Evolutionary conservation across 2,329 filamentous ascomycete species (phyloP).

Genomic region (Botryotinia globosa): DNA sequence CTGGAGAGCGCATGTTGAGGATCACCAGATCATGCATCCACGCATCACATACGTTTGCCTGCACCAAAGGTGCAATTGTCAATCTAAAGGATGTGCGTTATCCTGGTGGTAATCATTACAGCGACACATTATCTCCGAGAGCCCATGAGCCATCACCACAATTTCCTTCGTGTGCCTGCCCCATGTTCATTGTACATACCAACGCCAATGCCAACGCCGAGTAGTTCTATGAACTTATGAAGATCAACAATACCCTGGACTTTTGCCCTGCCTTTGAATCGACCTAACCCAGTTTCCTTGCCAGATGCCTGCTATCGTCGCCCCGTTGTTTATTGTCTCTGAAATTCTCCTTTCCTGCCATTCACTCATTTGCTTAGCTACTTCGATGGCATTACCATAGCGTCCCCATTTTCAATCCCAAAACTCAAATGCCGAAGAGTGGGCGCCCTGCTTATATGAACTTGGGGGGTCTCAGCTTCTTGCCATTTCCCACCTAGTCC

Average conservation of each 20-base stretch:
- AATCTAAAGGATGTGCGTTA: conserved; percentile 5
- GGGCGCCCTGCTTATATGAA: conserved; percentile 7
- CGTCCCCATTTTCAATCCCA: not conserved
- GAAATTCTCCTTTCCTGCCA: conserved; percentile 9
- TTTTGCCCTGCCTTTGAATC: not conserved
- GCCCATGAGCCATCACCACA: not conserved
- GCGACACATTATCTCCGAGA: not conserved
- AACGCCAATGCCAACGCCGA: conserved; percentile 9
- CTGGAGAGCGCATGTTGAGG: not conserved
- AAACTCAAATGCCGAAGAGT: conserved; percentile 10
- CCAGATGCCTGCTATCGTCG: conserved; percentile 8
- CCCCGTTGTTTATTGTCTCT: not conserved
- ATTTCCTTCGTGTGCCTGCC: not conserved
- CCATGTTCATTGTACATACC: not conserved
- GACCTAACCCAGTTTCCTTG: not conserved
- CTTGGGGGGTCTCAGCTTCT: conserved; percentile 1
- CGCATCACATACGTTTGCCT: not conserved
- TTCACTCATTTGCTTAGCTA: not conserved
- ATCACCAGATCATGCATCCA: not conserved
- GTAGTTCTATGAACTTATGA: conserved; percentile 4
- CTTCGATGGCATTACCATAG: not conserved
- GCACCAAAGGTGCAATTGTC: not conserved
- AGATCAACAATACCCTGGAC: conserved; percentile 4
- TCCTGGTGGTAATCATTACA: conserved; percentile 10
- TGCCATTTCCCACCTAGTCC: not conserved